Conservation (phyloP, 495 filamentous ascomycete genomes). For the Penicillium flavigenum region DNA sequence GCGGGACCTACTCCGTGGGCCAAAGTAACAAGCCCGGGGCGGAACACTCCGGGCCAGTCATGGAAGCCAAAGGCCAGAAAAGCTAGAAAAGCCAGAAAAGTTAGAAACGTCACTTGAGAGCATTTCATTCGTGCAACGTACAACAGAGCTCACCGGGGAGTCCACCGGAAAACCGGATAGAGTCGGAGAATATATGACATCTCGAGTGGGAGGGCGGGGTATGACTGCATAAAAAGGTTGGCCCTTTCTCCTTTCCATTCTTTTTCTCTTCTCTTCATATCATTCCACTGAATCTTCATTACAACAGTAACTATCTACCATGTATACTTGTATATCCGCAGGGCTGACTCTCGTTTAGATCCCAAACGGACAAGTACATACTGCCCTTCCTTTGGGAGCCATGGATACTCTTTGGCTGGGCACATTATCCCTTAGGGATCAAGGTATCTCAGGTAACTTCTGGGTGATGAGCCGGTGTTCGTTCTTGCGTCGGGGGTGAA, state of each 20-base stretch:
- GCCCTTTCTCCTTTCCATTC: conserved; percentile 13
- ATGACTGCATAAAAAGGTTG: conserved; percentile 23
- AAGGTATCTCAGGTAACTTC: conserved; percentile 63
- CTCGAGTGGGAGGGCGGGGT: conserved; percentile 23
- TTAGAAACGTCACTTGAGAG: conserved; percentile 6
- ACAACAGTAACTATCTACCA: conserved; percentile 26
- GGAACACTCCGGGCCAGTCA: conserved; percentile 9
- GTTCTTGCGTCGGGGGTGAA: conserved; percentile 37
- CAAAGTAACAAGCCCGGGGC: neutral
- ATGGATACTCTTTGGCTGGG: conserved; percentile 43
- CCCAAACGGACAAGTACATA: conserved; percentile 27
- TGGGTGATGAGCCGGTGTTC: conserved; percentile 69
- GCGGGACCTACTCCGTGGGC: neutral
- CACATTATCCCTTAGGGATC: conserved; percentile 46
- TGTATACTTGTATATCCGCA: neutral
- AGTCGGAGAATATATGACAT: conserved; percentile 23
- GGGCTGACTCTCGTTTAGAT: conserved; percentile 23
- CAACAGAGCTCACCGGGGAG: conserved; percentile 18
- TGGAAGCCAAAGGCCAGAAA: neutral
- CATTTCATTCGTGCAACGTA: conserved; percentile 7
- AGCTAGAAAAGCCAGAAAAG: neutral
- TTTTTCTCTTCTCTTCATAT: conserved; percentile 11
- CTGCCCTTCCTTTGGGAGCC: conserved; percentile 39
- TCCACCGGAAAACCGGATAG: conserved; percentile 17
- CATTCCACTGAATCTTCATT: conserved; percentile 5